phyloP scores from a whole-genome alignment of 768 basidiomycete genomes.

The Coprinopsis sp. region DNA sequence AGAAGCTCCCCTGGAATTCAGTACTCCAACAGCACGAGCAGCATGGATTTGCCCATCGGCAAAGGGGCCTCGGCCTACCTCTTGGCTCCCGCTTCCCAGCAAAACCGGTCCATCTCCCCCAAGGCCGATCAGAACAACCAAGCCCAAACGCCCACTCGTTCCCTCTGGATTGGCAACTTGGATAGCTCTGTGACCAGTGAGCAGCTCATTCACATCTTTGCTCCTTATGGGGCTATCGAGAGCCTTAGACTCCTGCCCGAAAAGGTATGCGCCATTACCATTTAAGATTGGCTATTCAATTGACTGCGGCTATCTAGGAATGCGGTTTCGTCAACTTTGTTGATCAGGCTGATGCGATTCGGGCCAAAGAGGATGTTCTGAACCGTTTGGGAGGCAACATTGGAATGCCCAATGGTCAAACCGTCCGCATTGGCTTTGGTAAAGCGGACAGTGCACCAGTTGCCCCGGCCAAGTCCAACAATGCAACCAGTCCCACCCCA shows the following conservation, averaged over 20 bases:
- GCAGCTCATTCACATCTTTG: constrained; percentile 92
- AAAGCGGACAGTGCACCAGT: constrained; percentile 96
- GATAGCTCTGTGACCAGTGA: constrained; percentile 93
- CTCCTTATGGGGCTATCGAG: constrained; percentile 96
- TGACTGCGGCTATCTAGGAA: constrained; percentile 50
- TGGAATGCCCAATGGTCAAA: constrained; percentile 91
- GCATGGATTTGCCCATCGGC: constrained; percentile 37
- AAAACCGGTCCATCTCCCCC: constrained; percentile 77
- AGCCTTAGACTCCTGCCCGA: constrained; percentile 91
- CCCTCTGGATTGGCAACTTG: constrained; percentile 97
- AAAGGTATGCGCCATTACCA: constrained; percentile 56
- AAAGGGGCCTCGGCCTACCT: constrained; percentile 63
- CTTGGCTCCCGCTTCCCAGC: constrained; percentile 53
- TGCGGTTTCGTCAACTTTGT: constrained; percentile 99
- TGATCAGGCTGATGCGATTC: constrained; percentile 91
- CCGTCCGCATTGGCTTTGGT: constrained; percentile 96
- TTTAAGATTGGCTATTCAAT: background rate
- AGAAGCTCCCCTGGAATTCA: constrained; percentile 59
- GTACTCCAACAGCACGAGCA: constrained; percentile 58
- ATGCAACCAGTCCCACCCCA: constrained; percentile 54
- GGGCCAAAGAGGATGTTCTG: constrained; percentile 95
- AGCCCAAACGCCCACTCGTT: constrained; percentile 90
- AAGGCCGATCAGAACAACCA: constrained; percentile 74
- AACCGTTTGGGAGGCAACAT: constrained; percentile 94
- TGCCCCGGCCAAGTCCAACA: constrained; percentile 70